Evolutionary conservation across 75 land plant species (phyloP).

Genomic region (Isoetes taiwanensis): DNA sequence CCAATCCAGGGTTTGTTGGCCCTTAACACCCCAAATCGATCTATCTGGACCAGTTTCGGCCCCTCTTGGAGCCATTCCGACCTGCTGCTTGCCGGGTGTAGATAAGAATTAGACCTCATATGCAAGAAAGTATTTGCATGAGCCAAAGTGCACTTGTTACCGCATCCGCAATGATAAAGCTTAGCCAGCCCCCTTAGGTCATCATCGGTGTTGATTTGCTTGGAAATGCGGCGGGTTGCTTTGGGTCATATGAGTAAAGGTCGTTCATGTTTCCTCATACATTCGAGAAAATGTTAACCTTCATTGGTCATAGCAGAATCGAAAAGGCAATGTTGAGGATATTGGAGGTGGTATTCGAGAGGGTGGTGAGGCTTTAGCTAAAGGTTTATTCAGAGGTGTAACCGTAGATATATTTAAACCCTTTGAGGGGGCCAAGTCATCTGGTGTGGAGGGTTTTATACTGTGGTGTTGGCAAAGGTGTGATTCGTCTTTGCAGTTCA

Average conservation of each 20-base stretch:
- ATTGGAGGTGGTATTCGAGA: slow-evolving; percentile 93
- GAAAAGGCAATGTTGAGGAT: slow-evolving; percentile 74
- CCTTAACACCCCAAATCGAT: too few relatives aligned
- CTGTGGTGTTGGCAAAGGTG: slow-evolving; percentile 98
- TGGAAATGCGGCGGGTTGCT: slow-evolving; percentile 97
- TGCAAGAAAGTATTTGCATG: slow-evolving; percentile 74
- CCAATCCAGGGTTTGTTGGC: too few relatives aligned
- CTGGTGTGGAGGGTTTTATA: slow-evolving; percentile 98
- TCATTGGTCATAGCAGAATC: slow-evolving; percentile 59
- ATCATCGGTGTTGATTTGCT: slow-evolving; percentile 90
- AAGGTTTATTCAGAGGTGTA: slow-evolving; percentile 88
- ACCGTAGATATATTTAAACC: slow-evolving; percentile 97
- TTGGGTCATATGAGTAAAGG: slow-evolving; percentile 99
- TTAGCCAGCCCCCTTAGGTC: slow-evolving; percentile 82
- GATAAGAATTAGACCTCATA: slow-evolving; percentile 67
- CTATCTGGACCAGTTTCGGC: too few relatives aligned
- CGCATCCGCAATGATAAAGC: slow-evolving; percentile 81
- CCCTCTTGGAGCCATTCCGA: too few relatives aligned
- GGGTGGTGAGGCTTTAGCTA: slow-evolving; percentile 96
- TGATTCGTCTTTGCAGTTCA: slow-evolving; percentile 94
- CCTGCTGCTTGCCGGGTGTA: too few relatives aligned
- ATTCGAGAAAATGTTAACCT: too few relatives aligned
- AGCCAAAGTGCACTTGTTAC: slow-evolving; percentile 69
- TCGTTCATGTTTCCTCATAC: too few relatives aligned
- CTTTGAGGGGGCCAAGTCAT: slow-evolving; percentile 89